Percentiles rank a stretch among this genome's conserved stretches.
Conservation (phyloP, 2,329 filamentous ascomycete species). For the Stemphylium vesicarium region DNA sequence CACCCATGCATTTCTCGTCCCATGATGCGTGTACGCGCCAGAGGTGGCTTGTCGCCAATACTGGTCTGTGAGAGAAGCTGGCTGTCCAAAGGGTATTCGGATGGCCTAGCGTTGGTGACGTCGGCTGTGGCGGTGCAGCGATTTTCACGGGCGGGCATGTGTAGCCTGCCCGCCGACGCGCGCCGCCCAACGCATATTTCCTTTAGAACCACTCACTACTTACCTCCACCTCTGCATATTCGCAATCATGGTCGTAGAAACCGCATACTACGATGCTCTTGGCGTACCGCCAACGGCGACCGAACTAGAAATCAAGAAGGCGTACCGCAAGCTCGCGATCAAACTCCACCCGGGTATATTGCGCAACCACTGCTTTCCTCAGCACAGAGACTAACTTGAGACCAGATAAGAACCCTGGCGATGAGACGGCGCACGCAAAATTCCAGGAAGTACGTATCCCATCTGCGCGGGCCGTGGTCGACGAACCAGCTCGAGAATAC, state of each 20-base stretch:
- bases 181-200: conserved; percentile 25
- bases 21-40: neutral
- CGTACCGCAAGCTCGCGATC: conserved; percentile 90
- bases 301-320: conserved; percentile 95
- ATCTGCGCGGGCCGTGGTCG: neutral
- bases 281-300: conserved; percentile 84
- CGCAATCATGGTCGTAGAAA: conserved; percentile 79
- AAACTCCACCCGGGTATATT: conserved; percentile 80
- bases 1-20: neutral
- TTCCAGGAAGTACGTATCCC: conserved; percentile 77
- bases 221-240: conserved; percentile 1
- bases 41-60: too few species aligned
- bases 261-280: conserved; percentile 84
- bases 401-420: conserved; percentile 94
- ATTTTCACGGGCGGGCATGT: conserved; percentile 22
- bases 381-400: conserved; percentile 10
- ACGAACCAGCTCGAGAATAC: conserved; percentile 6
- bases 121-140: conserved; percentile 24
- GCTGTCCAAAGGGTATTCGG: neutral
- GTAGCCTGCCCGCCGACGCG: conserved; percentile 20
- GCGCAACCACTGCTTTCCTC: conserved; percentile 32
- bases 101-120: conserved; percentile 25
- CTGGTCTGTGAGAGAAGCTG: neutral
- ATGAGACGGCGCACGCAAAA: conserved; percentile 89
- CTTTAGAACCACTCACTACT: conserved; percentile 12